Conservation (phyloP, 768 basidiomycete species). For the Phylloporus scabripes region DNA sequence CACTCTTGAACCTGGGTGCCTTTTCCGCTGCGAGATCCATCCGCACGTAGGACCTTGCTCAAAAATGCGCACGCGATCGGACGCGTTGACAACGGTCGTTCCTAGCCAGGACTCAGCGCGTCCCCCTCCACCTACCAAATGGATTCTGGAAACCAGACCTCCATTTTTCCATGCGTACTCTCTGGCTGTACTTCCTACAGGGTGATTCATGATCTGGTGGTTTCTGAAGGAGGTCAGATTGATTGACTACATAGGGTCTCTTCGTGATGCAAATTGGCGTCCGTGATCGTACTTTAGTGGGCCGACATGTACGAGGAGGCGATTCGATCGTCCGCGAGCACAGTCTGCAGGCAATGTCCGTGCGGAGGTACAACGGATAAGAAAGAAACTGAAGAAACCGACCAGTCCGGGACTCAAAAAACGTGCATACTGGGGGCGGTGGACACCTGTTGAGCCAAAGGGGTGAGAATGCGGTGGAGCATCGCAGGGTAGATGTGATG, state of each 20-base stretch:
- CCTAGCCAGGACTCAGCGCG: not conserved
- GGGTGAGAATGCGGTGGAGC: conserved; percentile 1
- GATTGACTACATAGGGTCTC: not conserved
- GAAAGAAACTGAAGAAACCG: not conserved
- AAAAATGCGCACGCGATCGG: not conserved
- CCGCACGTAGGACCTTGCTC: not conserved
- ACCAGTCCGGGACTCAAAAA: not conserved
- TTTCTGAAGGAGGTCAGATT: not conserved
- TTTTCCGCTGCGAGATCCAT: not conserved
- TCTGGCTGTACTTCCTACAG: no score
- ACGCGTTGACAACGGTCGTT: not conserved
- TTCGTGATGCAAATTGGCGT: not conserved
- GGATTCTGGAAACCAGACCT: not conserved
- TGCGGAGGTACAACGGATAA: not conserved
- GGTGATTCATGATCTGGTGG: not conserved
- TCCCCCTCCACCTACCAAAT: not conserved
- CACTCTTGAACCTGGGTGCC: not conserved
- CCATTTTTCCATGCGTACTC: not conserved
- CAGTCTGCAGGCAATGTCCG: not conserved
- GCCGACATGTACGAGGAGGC: not conserved
- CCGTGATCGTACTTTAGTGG: not conserved
- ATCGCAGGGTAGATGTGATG: conserved; percentile 9
- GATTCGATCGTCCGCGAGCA: not conserved
- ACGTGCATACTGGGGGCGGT: not conserved
- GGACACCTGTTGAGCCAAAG: not conserved